Evolutionary conservation across 352 stramenopile genomes (phyloP), one percentile per base, ranked within the genome.

Genomic region (Pythium oligandrum): DNA sequence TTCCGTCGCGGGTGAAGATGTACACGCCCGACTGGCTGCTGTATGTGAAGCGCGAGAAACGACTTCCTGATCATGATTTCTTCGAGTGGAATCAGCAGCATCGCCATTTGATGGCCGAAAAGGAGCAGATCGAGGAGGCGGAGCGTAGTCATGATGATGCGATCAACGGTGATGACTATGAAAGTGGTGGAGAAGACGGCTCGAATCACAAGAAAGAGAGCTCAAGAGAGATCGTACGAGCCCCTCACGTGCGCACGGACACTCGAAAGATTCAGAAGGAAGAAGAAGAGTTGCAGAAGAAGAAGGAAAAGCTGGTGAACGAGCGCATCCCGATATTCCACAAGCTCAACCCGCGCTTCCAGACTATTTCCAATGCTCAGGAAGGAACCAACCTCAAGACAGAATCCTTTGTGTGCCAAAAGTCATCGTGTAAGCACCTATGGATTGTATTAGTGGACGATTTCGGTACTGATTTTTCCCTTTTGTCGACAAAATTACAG

Each of bases 11-110:
- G 6, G 54, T 87, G 1, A 60, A 68, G 40, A 54, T 78, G 3
- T 78, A 69, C 49, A 86, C 73, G 3, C 77, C 77, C 4, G 77
- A 87, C 46, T 90, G 80, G 80, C 67, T 90, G n/a, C 60, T 72
- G 51, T 75, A 70, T 59, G 53, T 87, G 38, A 46, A 69, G 3
- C 60, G 75, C 5, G 59, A 84, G 43, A 56, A 63, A 10, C 6
- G 79, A 2, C 77, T 77, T 1, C 30, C 46, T 4, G 38, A 48
- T 36, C 53, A 63, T 2, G 57, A 39, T 1, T 56, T 55, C 10
- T 64, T 82, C 9, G 67, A 62, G n/a, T 89, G 78, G 79, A 33
- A 48, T 1, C 57, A 70, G 40, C 59, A 69, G 36, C 72, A 73
- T 17, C 58, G 68, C 6, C 48, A 47, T 43, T 26, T 26, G 38